Conservation (phyloP, 352 stramenopile species). For the Globisporangium nagaii region DNA sequence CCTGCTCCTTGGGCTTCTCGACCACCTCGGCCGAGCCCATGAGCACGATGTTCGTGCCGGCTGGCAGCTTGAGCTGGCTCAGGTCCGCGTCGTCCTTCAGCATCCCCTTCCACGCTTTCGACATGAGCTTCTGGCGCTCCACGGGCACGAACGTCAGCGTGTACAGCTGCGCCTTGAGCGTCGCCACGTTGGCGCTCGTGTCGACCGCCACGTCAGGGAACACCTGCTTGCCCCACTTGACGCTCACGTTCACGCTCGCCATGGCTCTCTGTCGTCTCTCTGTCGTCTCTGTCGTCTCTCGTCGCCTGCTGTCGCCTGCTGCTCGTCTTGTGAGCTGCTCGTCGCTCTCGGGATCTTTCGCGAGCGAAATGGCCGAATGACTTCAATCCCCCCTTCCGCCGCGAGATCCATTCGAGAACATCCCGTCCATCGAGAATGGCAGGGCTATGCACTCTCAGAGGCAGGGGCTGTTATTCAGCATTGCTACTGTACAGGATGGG, state of each 20-base stretch:
- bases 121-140: slow-evolving; percentile 88
- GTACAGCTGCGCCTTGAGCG: slow-evolving; percentile 82
- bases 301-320: neutral
- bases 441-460: neutral
- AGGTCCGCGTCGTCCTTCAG: slow-evolving; percentile 83
- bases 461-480: too few relatives aligned
- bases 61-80: slow-evolving; percentile 43
- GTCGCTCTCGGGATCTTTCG: neutral
- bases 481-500: too few relatives aligned
- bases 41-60: slow-evolving; percentile 82
- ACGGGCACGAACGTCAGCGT: slow-evolving; percentile 76
- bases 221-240: slow-evolving; percentile 88
- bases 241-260: slow-evolving; percentile 55
- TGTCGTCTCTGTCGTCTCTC: neutral
- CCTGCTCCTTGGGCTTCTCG: slow-evolving; percentile 70
- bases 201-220: slow-evolving; percentile 65
- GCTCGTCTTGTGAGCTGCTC: neutral
- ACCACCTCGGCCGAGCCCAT: slow-evolving; percentile 94
- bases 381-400: slow-evolving; percentile 1
- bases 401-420: slow-evolving; percentile 5
- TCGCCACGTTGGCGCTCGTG: slow-evolving; percentile 52
- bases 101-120: slow-evolving; percentile 87
- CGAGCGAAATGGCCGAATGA: neutral
- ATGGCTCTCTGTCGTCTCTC: too few relatives aligned
- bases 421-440: neutral